phyloP scores from a whole-genome alignment of 2,329 filamentous ascomycete species.

The Scytalidium lignicola region DNA sequence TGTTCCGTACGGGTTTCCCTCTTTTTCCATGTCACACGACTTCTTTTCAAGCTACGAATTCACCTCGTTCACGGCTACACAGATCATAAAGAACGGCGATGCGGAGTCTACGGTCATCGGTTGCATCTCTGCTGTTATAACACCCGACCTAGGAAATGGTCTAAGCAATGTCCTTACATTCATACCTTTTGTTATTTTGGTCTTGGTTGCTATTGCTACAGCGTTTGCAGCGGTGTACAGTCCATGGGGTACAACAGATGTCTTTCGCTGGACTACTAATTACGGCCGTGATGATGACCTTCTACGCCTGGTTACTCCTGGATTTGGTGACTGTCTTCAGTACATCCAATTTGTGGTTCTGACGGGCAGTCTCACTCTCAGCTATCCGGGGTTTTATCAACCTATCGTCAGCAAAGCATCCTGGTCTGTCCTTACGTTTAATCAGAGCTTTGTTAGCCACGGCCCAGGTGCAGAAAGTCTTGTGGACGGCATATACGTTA shows the following conservation, averaged over 20 bases:
- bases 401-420: conserved; percentile 81
- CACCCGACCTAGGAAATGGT: conserved; percentile 70
- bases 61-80: conserved; percentile 68
- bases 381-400: conserved; percentile 92
- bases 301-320: conserved; percentile 85
- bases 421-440: conserved; percentile 92
- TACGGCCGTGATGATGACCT: conserved; percentile 92
- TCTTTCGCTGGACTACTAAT: conserved; percentile 97
- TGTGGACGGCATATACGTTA: conserved; percentile 80
- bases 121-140: conserved; percentile 78
- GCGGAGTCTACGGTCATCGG: conserved; percentile 56
- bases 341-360: conserved; percentile 92
- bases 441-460: conserved; percentile 76
- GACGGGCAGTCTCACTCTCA: conserved; percentile 79
- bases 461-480: conserved; percentile 61
- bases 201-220: conserved; percentile 77
- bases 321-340: conserved; percentile 93
- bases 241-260: conserved; percentile 86
- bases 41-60: conserved; percentile 84
- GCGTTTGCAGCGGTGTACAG: conserved; percentile 81
- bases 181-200: conserved; percentile 71
- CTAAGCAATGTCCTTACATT: conserved; percentile 68
- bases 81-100: conserved; percentile 74
- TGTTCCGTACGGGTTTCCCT: conserved; percentile 51
- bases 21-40: conserved; percentile 67